Evolutionary conservation across 2,329 filamentous ascomycete genomes (phyloP), one percentile per base, ranked within the genome.

Genomic region (Microdochium paspali): DNA sequence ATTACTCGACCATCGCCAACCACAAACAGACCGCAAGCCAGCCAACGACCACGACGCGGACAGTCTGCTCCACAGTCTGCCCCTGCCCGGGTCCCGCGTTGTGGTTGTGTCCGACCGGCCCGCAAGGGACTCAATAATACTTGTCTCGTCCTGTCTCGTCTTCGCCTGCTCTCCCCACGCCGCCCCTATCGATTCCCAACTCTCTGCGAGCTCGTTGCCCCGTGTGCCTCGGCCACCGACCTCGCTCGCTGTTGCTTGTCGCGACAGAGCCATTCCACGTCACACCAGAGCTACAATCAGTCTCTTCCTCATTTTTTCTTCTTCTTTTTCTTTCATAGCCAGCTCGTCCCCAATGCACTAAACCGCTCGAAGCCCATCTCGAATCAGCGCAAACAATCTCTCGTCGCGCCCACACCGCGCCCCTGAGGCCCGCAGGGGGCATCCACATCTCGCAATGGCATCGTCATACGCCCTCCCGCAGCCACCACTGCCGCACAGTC

Each of bases 381-480:
- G 13, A 28, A 28, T 7, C 7, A 28, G 13, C 26, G 13, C 7
- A 28, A 28, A 28, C 26, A 7, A 28, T 7, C 26, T 7, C 26
- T 28, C 13, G 18, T 21, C 18, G 35, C 10, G 10, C 35, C 10
- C 5, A 35, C 15, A 12, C 23, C 35, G 18, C 35, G 13, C 35
- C 35, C 18, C 6, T 40, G 15, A 18, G 10, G 13, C 18, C 35
- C 10, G 6, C 18, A 18, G n/a, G 6, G 13, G 18, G 31, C 31
- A 18, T 13, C 18, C 35, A 35, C 12, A 20, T 20, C 35, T 47
- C 44, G 63, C 49, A 48, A 76, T 76, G 72, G 68, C 72, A 50
- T 72, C 75, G 31, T 72, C 76, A 21, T 80, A 77, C 58, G 66
- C 70, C 46, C 61, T 80, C 47, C 76, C 76, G n/a, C 69, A 73